phyloP scores from a whole-genome alignment of 1,284 basidiomycete genomes.

The Phylloboletellus chloephorus region DNA sequence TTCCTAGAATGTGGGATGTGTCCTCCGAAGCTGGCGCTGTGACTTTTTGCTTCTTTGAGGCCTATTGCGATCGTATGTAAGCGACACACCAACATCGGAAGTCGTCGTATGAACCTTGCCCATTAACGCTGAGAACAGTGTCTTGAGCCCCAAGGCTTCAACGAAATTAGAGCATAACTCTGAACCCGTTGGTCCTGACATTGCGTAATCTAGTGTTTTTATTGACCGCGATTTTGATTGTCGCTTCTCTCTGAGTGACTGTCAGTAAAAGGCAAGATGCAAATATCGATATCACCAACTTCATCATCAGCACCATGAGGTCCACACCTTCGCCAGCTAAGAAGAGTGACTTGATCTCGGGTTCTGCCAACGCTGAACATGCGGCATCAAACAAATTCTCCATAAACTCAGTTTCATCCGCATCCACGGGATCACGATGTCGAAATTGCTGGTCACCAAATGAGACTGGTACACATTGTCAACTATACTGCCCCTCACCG shows the following conservation, averaged over 20 bases:
- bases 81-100: neutral
- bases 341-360: constrained; percentile 76
- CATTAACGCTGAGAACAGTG: constrained; percentile 89
- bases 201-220: constrained; percentile 88
- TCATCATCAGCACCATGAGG: constrained; percentile 95
- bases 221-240: constrained; percentile 77
- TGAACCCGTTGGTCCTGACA: constrained; percentile 76
- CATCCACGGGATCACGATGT: constrained; percentile 72
- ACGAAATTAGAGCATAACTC: constrained; percentile 83
- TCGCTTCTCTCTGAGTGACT: constrained; percentile 65
- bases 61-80: constrained; percentile 28
- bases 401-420: constrained; percentile 95
- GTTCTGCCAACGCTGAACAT: constrained; percentile 76
- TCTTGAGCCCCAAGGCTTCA: constrained; percentile 82
- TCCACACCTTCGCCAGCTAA: constrained; percentile 91
- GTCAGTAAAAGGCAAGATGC: constrained; percentile 6
- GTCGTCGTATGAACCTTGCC: constrained; percentile 60
- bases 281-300: constrained; percentile 44
- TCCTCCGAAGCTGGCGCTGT: constrained; percentile 71
- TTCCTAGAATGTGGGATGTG: constrained; percentile 80
- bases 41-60: constrained; percentile 58
- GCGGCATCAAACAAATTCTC: constrained; percentile 91
- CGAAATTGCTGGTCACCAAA: constrained; percentile 67
- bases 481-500: constrained; percentile 49
- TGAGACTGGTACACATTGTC: constrained; percentile 16